Evolutionary conservation across 805 yeast genomes (phyloP).

Genomic region (Lachancea kluyveri): DNA sequence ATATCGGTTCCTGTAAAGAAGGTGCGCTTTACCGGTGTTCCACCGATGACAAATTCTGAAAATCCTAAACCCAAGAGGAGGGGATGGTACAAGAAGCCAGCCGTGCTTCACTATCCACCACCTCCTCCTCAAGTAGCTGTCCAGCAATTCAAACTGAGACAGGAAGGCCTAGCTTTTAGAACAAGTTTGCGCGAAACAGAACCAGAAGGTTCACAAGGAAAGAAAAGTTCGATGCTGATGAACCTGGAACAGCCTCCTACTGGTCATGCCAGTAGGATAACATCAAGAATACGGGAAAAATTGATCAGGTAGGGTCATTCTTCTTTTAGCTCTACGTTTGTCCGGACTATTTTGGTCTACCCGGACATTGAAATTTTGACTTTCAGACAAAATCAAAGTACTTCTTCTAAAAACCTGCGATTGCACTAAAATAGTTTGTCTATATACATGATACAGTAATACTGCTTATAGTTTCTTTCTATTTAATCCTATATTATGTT

Average conservation of each 20-base stretch:
- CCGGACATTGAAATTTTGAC: too few relatives aligned
- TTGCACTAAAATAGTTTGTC: too few relatives aligned
- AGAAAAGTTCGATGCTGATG: conserved; percentile 8
- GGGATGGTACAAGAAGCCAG: conserved; percentile 34
- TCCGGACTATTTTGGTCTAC: too few relatives aligned
- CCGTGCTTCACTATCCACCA: conserved; percentile 28
- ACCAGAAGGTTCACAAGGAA: conserved; percentile 9
- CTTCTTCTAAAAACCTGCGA: too few relatives aligned
- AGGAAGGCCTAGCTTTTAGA: conserved; percentile 32
- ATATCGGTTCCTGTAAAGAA: conserved; percentile 18
- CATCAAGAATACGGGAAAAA: conserved; percentile 22
- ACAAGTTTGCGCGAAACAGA: conserved; percentile 23
- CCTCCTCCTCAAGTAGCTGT: conserved; percentile 17
- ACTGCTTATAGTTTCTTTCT: too few relatives aligned
- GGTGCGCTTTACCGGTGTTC: conserved; percentile 32
- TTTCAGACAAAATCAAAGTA: too few relatives aligned
- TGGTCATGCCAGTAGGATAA: conserved; percentile 16
- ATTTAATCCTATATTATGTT: too few relatives aligned
- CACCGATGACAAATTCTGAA: conserved; percentile 29
- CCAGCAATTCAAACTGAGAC: conserved; percentile 18
- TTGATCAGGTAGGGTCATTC: conserved; percentile 12
- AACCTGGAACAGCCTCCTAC: conserved; percentile 8
- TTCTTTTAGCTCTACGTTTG: too few relatives aligned
- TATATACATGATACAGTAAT: too few relatives aligned
- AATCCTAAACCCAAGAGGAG: conserved; percentile 27